Evolutionary conservation across 495 filamentous ascomycete genomes (phyloP), one percentile per base, ranked within the genome.

Genomic region (Chaetomium fimeti): DNA sequence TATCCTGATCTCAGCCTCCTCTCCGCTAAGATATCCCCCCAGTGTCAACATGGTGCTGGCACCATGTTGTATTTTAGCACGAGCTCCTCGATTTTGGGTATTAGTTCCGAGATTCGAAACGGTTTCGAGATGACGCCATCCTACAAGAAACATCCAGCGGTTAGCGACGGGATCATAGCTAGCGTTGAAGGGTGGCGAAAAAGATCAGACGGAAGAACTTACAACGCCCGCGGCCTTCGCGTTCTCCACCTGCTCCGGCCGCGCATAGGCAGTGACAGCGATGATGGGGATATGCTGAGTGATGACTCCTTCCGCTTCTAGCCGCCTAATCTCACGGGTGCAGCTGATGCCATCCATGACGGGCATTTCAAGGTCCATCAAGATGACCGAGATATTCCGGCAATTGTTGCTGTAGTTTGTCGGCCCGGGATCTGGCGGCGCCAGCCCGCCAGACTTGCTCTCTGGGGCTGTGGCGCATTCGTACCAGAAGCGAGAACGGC

Each of bases 341-440:
- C 89, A 90, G n/a, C 83, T 85, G 69, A 88, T 83, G 59, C 91
- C 91, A 71, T 93, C 89, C 90, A 93, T 93, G 28, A 93, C 82
- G 0, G 91, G 91, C 91, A 93, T 93, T 70, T 93, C 90, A 60
- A 91, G 81, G 66, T 94, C 91, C 90, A 92, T 92, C 16, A 93
- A 71, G 22, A 93, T 84, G 49, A 92, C 83, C 55, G 84, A 85
- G 5, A 91, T 79, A 62, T 82, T 75, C 3, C 27, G 49, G 20
- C 67, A 63, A 11, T 72, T 65, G 5, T 73, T 69, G 27, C 66
- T 67, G 68, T 75, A 65, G 45, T 74, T 73, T n/a, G 68, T 62
- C 9, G 60, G 62, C 24, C 29, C 48, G 12, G 38, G 64, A n/a
- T 38, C 36, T 43, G 32, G 22, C 60, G 47, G 40, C 52, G 38